Base-by-base conservation (phyloP, 768 basidiomycete genomes). In the Leccinum truebloodii region DNA sequence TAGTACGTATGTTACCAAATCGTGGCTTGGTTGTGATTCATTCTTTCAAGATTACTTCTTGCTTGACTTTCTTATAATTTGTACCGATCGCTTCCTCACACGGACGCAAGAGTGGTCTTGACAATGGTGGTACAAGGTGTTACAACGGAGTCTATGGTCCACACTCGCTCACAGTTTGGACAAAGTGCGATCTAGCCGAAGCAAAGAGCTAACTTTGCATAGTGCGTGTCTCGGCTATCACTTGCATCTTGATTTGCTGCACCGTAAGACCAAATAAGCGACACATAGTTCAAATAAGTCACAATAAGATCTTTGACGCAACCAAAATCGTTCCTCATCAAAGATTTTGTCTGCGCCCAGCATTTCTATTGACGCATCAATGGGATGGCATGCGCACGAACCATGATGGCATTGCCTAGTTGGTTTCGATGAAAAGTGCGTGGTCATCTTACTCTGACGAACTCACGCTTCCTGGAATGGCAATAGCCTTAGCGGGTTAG, bases 1-100 rank as follows among this genome's bases (percentile, higher is more conserved):
- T 82, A 67, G 61, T 48, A 28, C 41, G 59, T 52, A 41, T 30
- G 2, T 56, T 22, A 26, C 26, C 32, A 24, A 14, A 24, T 30
- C 20, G 12, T 48, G 20, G 16, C 22, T 50, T 51, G 34, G 22
- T 52, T 37, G 20, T 4, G 46, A 28, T 20, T 8, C 7, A 26
- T 49, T 35, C 54, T 52, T 62, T 57, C 28, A 30, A 30, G 60
- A 10, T 22, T 52, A 32, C 32, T 34, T 34, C 14, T 4, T 4
- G 8, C n/a, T 8, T 55, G 37, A 10, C 44, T 20, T 48, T 56
- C 12, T 22, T 53, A n/a, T 55, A 10, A 32, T 22, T n/a, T 5
- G 28, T 8, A 55, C 12, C 6, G 4, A 18, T 41, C 41, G 18
- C 18, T 39, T 34, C 34, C 10, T 35, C 35, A 14, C 14, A 37